Base-by-base conservation (phyloP, 768 basidiomycete species). In the Rhodosporidiobolus sp. region DNA sequence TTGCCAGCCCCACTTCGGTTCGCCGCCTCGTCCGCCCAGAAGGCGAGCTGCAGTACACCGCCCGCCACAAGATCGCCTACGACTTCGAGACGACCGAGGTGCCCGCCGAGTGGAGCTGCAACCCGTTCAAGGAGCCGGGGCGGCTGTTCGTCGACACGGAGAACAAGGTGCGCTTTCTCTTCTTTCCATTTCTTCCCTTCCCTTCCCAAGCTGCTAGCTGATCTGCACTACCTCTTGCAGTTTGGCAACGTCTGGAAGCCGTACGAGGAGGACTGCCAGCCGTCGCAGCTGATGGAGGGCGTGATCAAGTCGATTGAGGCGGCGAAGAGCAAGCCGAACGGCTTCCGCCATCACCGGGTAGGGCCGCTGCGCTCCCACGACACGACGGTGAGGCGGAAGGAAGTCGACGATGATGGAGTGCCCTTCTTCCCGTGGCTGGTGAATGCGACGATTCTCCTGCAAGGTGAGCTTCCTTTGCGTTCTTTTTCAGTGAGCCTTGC, bases 71-170 rank as follows among this genome's bases (percentile, higher is more conserved):
- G 50, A 67, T 72, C 17, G 61, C 69, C 4, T 56, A 66, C 34
- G 67, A 72, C 26, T 75, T 75, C 26, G 70, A 75, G 64, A 67
- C 70, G 56, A 34, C 32, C 2, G 70, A 69, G n/a, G 56, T 75
- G 24, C 67, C 70, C 30, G 32, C 38, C 30, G 74, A 72, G 14
- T 75, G 70, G 70, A 54, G 50, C 34, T 75, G 74, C 53, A 75
- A 75, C 46, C 74, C 74, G 32, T 75, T 66, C 64, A 72, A 75
- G 60, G 70, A 72, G 64, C 55, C 70, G 10, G 74, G 74, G 11
- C 26, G 67, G 52, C 7, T 75, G 34, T 3, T 58, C 8, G 60
- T 65, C 4, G 74, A 75, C 32, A 34, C 54, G 26, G 28, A 59
- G 26, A 56, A 69, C 22, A 46, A 61, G 11, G 74, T 75, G 45